Conservation (phyloP, 495 filamentous ascomycete genomes). For the Letharia columbiana region DNA sequence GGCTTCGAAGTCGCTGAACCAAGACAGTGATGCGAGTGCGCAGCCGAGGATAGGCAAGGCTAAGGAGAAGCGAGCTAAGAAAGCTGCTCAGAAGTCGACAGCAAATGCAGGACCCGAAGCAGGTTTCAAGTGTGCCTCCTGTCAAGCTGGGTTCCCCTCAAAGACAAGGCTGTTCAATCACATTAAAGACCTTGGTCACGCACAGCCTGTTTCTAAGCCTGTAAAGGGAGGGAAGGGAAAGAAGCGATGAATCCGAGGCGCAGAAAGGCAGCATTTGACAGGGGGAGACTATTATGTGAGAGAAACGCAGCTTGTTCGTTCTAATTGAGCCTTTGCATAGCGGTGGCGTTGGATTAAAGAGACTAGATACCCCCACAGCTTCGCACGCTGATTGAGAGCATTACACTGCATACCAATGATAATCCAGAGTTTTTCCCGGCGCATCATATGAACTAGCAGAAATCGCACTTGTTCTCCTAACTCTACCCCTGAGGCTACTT, state of each 20-base stretch:
- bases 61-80: constrained; percentile 78
- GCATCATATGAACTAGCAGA: neutral
- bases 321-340: constrained; percentile 7
- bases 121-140: constrained; percentile 48
- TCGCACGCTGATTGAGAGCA: neutral
- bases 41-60: constrained; percentile 68
- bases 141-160: constrained; percentile 53
- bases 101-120: constrained; percentile 12
- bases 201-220: constrained; percentile 37
- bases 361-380: constrained; percentile 3
- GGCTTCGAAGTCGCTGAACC: constrained; percentile 22
- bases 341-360: constrained; percentile 2
- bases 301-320: neutral
- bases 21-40: constrained; percentile 22
- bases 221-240: constrained; percentile 30
- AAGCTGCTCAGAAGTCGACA: constrained; percentile 52
- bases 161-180: constrained; percentile 68
- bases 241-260: constrained; percentile 22
- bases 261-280: neutral
- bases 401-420: neutral
- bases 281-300: no score
- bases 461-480: neutral
- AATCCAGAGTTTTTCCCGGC: neutral
- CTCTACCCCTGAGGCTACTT: neutral
- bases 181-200: constrained; percentile 56